A percentile compares a stretch with the other conserved stretches of the same genome.
These are phyloP conservation scores for Globisporangium canariense DNA, from an alignment of 352 stramenopile species.

Conservation along the genomic window DNA sequence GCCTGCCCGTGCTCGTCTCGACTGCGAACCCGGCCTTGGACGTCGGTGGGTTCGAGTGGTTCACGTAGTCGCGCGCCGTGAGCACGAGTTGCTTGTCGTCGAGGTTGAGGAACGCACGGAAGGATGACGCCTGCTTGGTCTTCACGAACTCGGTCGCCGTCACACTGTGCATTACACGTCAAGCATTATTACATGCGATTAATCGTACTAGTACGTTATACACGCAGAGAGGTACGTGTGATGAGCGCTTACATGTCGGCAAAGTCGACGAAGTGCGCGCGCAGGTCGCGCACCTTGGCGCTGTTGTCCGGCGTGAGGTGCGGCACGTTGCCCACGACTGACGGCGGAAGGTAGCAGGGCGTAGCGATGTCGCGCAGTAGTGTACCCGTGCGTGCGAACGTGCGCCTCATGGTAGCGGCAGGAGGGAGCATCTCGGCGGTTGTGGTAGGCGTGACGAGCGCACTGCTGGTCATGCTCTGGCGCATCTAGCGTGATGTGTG, in stretches of 20 bases:
- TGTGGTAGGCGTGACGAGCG: constrained; percentile 22
- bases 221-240: background rate
- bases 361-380: constrained; percentile 36
- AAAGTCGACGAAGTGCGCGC: constrained; percentile 61
- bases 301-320: constrained; percentile 78
- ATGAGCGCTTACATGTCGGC: constrained; percentile 54
- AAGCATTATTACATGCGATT: too few relatives aligned
- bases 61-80: constrained; percentile 73
- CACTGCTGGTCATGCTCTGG: constrained; percentile 5
- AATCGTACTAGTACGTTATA: background rate
- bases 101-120: constrained; percentile 53
- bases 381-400: constrained; percentile 33
- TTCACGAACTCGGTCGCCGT: constrained; percentile 32
- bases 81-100: constrained; percentile 49
- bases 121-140: constrained; percentile 27
- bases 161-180: constrained; percentile 18
- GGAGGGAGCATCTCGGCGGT: constrained; percentile 29
- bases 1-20: constrained; percentile 50
- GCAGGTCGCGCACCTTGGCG: constrained; percentile 52
- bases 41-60: constrained; percentile 44
- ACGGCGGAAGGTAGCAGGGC: constrained; percentile 72
- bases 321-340: constrained; percentile 60
- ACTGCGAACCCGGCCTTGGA: constrained; percentile 57
- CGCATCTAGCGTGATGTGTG: background rate
- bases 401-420: constrained; percentile 5